phyloP scores from a whole-genome alignment of 257 asterid species.

The Solanum sejunctum region DNA sequence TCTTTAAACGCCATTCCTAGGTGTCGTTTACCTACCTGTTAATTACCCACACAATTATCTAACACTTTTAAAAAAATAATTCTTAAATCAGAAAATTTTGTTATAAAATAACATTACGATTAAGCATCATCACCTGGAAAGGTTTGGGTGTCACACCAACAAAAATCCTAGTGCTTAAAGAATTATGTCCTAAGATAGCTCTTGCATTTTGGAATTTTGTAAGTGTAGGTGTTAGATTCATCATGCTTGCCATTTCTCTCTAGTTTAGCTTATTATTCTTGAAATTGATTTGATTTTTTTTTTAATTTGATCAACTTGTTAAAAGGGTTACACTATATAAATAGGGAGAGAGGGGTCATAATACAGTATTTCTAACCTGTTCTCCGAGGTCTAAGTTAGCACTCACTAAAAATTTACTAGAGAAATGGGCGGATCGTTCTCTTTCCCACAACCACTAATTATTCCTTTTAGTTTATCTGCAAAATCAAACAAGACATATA shows the following conservation, averaged over 20 bases:
- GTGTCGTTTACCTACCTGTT: constrained; percentile 15
- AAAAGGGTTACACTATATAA: constrained; percentile 8
- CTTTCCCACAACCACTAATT: background rate
- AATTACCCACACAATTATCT: background rate
- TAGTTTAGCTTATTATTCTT: background rate
- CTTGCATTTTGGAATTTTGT: constrained; percentile 27
- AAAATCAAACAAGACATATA: background rate
- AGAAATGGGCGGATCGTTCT: background rate
- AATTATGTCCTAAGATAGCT: constrained; percentile 5
- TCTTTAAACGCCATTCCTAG: constrained; percentile 21
- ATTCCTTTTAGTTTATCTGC: background rate
- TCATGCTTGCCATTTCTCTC: constrained; percentile 32
- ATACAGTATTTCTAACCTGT: background rate
- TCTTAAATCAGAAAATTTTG: background rate
- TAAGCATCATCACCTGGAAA: constrained; percentile 21
- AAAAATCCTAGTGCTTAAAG: constrained; percentile 11
- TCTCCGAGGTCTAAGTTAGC: background rate
- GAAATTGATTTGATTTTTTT: background rate
- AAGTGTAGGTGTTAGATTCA: constrained; percentile 20
- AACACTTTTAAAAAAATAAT: background rate
- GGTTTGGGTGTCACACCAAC: constrained; percentile 9
- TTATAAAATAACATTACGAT: background rate
- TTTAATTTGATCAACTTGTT: background rate
- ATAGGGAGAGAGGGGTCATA: background rate
- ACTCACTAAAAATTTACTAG: background rate